phyloP scores from a whole-genome alignment of 164 flowering plant species.

The Echeveria elegans region DNA sequence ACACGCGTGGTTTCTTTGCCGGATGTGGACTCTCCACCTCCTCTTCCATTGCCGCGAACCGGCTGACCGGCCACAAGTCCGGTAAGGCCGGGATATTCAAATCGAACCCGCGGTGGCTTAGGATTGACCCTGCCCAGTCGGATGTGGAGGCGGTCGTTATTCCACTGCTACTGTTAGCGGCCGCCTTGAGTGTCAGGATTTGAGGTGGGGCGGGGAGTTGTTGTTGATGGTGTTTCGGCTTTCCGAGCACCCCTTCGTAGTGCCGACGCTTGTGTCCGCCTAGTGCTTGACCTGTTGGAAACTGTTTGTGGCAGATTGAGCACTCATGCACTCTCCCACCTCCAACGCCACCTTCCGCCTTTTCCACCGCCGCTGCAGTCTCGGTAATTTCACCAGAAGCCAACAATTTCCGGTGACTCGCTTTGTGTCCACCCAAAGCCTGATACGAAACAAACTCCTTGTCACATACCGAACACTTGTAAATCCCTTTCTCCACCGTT shows the following conservation, averaged over 20 bases:
- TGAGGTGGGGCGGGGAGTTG: neutral
- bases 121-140: constrained; percentile 28
- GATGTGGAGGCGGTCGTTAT: constrained; percentile 29
- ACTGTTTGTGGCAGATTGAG: constrained; percentile 48
- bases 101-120: constrained; percentile 40
- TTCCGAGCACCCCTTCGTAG: constrained; percentile 41
- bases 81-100: constrained; percentile 49
- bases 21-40: constrained; percentile 53
- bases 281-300: constrained; percentile 63
- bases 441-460: constrained; percentile 53
- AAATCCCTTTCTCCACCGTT: constrained; percentile 12
- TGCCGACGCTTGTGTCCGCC: constrained; percentile 70
- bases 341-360: no score
- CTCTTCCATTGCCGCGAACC: constrained; percentile 24
- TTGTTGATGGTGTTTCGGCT: neutral
- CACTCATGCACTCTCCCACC: constrained; percentile 38
- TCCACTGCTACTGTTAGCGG: constrained; percentile 12
- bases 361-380: constrained; percentile 15
- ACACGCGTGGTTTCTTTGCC: constrained; percentile 37
- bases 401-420: constrained; percentile 44
- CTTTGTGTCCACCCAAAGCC: constrained; percentile 65
- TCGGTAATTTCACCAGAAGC: constrained; percentile 19
- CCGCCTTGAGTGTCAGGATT: neutral
- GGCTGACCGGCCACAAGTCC: constrained; percentile 21
- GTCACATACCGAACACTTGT: constrained; percentile 52